These are phyloP conservation scores for Microdochium nivale DNA, from an alignment of 2,329 filamentous ascomycete genomes.

Conservation along the genomic window DNA sequence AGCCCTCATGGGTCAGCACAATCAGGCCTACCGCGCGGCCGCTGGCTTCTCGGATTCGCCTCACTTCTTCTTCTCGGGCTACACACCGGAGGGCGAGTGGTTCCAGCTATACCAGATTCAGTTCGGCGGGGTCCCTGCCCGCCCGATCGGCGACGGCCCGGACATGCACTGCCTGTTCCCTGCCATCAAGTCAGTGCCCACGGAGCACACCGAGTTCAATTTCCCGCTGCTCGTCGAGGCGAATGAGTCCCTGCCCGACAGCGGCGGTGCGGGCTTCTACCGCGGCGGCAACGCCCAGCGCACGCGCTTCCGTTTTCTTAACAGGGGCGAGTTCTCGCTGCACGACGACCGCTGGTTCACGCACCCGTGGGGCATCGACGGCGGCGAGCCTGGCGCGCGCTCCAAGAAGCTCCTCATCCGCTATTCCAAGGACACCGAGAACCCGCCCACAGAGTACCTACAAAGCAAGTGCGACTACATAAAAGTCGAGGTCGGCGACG, in stretches of 20 bases:
- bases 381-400: constrained; percentile 31
- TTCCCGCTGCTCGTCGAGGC: constrained; percentile 38
- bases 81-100: constrained; percentile 36
- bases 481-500: constrained; percentile 32
- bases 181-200: constrained; percentile 39
- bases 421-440: constrained; percentile 24
- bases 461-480: constrained; percentile 39
- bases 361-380: constrained; percentile 38
- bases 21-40: constrained; percentile 34
- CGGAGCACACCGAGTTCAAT: constrained; percentile 37
- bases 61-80: constrained; percentile 41
- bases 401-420: constrained; percentile 32
- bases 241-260: constrained; percentile 36
- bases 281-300: constrained; percentile 39
- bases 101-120: constrained; percentile 41
- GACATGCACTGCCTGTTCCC: constrained; percentile 43
- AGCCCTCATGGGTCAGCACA: constrained; percentile 37
- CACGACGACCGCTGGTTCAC: constrained; percentile 41
- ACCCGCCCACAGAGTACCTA: constrained; percentile 22
- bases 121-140: constrained; percentile 38
- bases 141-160: constrained; percentile 35
- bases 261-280: constrained; percentile 36
- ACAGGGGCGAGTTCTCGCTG: constrained; percentile 33
- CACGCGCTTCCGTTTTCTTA: constrained; percentile 35
- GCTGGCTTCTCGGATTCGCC: constrained; percentile 41